Conservation (phyloP, 441 rosid genomes). For the Erodium moschatum region DNA sequence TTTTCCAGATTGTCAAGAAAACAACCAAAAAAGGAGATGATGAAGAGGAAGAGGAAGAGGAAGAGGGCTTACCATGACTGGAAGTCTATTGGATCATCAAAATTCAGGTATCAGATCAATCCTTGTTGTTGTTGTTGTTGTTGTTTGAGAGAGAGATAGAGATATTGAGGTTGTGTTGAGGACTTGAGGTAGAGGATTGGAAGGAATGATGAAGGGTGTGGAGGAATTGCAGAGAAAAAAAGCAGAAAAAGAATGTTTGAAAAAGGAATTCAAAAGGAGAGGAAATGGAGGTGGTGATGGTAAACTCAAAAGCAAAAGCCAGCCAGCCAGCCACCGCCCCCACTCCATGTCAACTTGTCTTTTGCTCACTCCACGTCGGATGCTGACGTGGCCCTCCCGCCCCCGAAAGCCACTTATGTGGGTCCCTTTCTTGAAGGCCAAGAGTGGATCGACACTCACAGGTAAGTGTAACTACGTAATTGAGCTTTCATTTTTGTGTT, state of each 20-base stretch:
- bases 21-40: too few relatives aligned
- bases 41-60: too few relatives aligned
- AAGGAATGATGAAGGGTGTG: neutral
- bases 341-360: constrained; percentile 15
- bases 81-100: constrained; percentile 19
- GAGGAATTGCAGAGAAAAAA: constrained; percentile 18
- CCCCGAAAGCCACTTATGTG: too few relatives aligned
- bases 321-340: constrained; percentile 8
- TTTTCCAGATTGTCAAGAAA: too few relatives aligned
- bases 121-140: neutral
- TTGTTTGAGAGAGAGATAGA: constrained; percentile 6
- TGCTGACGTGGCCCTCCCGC: too few relatives aligned
- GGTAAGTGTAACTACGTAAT: too few relatives aligned
- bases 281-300: constrained; percentile 18
- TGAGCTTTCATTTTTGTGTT: too few relatives aligned
- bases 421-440: too few relatives aligned
- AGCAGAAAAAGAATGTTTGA: constrained; percentile 14
- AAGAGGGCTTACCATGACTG: constrained; percentile 21
- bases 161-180: neutral
- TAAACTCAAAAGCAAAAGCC: constrained; percentile 1
- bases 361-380: constrained; percentile 1
- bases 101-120: neutral
- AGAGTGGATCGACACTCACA: too few relatives aligned
- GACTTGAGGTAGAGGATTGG: neutral
- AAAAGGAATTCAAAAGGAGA: constrained; percentile 22